Evolutionary conservation across 129 eudicot species (phyloP), one percentile per base, ranked within the genome.

Genomic region (Rutidosis leptorrhynchoides): DNA sequence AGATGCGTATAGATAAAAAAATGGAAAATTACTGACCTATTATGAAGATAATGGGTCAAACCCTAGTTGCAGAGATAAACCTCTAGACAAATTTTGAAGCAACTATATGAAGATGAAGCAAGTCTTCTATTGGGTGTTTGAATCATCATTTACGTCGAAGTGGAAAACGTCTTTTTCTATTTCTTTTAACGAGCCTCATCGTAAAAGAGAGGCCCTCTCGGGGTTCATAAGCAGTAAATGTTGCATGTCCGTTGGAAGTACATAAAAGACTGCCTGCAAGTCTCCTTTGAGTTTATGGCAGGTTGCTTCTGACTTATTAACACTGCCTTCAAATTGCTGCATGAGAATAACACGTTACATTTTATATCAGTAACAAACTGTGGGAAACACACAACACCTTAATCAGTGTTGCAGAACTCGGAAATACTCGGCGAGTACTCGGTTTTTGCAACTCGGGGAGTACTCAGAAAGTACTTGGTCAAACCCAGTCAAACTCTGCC

Each of bases 221-320:
- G 98, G 96, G 78, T 92, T 92, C 96, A 92, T 85, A 54, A 88
- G 85, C 43, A 92, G 81, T 58, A 85, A 90, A 71, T 88, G 81
- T 65, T 85, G 96, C 95, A 86, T 82, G 76, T 93, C 99, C 70
- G 67, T 77, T 16, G 99, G 99, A 32, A 93, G 96, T 58, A 84
- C 85, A 24, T 81, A 71, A 29, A 85, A 93, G 70, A 93, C 92
- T 4, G 80, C 82, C 74, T 72, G 72, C 74, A 93, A 80, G 73
- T 93, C 96, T 69, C 81, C 84, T 81, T 83, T 89, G 74, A 93
- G 80, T 77, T 93, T 93, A 72, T 74, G 71, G 71, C 81, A 77
- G 51, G 68, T 73, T 55, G 75, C 82, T 23, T 65, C 71, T 10
- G 87, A 62, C 12, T 83, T 82, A 56, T 57, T 77, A 60, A 56